These are phyloP conservation scores for Alternaria sp. DNA, from an alignment of 2,329 filamentous ascomycete species.

Conservation along the genomic window DNA sequence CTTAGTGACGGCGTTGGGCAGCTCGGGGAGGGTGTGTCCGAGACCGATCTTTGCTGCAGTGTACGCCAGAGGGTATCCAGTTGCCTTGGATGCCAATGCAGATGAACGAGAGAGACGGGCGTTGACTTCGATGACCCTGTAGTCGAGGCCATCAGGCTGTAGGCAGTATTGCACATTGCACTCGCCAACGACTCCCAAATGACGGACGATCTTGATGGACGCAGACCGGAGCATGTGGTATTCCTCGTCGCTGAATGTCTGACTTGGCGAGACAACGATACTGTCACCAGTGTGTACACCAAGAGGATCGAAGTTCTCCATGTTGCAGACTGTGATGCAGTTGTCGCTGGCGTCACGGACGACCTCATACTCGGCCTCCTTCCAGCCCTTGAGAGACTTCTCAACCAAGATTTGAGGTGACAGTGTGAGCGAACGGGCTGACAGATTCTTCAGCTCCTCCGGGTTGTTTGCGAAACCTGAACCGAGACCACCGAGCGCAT, in stretches of 20 bases:
- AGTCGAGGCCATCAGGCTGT: conserved; percentile 95
- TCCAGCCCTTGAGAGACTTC: conserved; percentile 99
- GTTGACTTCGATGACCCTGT: conserved; percentile 98
- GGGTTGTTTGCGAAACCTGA: conserved; percentile 95
- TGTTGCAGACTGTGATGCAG: conserved; percentile 99
- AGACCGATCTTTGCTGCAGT: conserved; percentile 98
- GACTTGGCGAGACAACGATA: conserved; percentile 95
- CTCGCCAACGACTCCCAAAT: conserved; percentile 96
- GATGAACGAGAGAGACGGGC: conserved; percentile 97
- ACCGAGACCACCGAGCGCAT: conserved; percentile 93
- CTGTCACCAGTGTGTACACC: conserved; percentile 99
- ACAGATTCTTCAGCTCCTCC: conserved; percentile 93
- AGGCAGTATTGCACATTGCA: conserved; percentile 99
- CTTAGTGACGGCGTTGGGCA: conserved; percentile 97
- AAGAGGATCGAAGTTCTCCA: conserved; percentile 98
- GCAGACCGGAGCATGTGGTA: conserved; percentile 99
- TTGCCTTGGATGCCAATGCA: conserved; percentile 96
- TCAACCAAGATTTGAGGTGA: conserved; percentile 97
- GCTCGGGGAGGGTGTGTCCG: conserved; percentile 91
- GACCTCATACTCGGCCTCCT: conserved; percentile 98
- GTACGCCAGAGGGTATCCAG: conserved; percentile 95
- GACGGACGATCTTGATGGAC: conserved; percentile 97
- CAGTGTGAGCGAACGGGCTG: conserved; percentile 89
- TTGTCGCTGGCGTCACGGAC: conserved; percentile 97
- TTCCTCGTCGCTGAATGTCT: conserved; percentile 97